phyloP scores from a whole-genome alignment of 805 yeast species.

The Metschnikowia borealis region DNA sequence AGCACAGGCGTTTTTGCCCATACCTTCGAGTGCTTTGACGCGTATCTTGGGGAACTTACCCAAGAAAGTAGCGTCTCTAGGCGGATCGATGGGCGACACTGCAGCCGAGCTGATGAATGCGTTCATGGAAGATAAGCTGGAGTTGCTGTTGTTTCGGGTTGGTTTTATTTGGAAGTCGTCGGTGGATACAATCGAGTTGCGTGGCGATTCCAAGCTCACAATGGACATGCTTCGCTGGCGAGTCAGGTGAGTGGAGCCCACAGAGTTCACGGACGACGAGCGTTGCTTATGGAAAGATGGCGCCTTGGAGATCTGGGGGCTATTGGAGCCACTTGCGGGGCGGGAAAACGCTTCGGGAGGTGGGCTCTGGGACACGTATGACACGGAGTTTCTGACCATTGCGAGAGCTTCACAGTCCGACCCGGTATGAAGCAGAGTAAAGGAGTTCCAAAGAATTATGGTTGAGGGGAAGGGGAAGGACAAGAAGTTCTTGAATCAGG shows the following conservation, averaged over 20 bases:
- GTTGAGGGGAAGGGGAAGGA: too few species aligned
- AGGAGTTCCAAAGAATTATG: too few species aligned
- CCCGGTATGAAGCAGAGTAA: background rate
- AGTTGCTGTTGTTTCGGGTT: conserved; percentile 33
- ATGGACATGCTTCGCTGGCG: conserved; percentile 34
- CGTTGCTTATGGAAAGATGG: conserved; percentile 21
- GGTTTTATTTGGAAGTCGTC: conserved; percentile 30
- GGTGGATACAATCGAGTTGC: conserved; percentile 38
- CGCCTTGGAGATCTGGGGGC: conserved; percentile 1
- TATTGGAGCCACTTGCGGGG: conserved; percentile 1
- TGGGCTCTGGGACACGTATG: conserved; percentile 3
- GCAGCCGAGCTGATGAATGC: conserved; percentile 6
- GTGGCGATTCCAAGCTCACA: conserved; percentile 36
- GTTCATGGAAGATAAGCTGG: conserved; percentile 20
- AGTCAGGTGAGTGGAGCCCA: conserved; percentile 24
- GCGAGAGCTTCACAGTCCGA: background rate
- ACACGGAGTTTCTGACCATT: background rate
- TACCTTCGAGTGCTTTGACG: background rate
- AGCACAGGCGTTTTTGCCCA: conserved; percentile 18
- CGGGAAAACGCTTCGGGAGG: conserved; percentile 1
- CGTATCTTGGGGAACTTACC: conserved; percentile 4
- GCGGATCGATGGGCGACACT: conserved; percentile 9
- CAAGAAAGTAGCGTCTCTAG: conserved; percentile 4
- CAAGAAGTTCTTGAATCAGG: too few species aligned
- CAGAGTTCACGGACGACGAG: conserved; percentile 32